A percentile compares a stretch with the other conserved stretches of the same genome.
Evolutionary conservation across 2,329 filamentous ascomycete species (phyloP).

Genomic region (Fusarium tjaetaba): DNA sequence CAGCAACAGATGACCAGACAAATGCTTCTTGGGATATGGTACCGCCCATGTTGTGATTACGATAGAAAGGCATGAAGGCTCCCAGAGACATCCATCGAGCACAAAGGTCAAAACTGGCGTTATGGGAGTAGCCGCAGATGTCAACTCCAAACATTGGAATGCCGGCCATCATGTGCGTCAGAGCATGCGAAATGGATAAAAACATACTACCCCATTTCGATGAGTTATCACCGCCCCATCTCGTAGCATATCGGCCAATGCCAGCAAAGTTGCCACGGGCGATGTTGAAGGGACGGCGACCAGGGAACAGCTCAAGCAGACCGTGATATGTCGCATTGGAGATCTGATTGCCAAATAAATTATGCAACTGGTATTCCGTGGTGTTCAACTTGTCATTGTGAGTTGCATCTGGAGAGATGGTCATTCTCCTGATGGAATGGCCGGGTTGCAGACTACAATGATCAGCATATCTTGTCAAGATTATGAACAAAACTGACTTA

Average conservation of each 20-base stretch:
- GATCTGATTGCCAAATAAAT: background rate
- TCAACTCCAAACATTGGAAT: background rate
- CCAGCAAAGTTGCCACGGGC: constrained; percentile 15
- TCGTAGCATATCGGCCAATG: constrained; percentile 8
- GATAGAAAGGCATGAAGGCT: background rate
- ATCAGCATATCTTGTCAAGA: background rate
- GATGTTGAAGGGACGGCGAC: constrained; percentile 8
- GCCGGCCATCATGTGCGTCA: background rate
- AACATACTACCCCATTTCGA: constrained; percentile 18
- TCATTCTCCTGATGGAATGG: background rate
- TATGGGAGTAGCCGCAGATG: background rate
- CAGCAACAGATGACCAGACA: background rate
- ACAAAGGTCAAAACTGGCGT: background rate
- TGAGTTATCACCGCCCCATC: constrained; percentile 12
- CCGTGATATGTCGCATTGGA: background rate
- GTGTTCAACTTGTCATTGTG: background rate
- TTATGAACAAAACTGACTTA: background rate
- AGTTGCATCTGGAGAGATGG: background rate
- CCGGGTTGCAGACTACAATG: background rate
- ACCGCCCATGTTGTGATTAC: background rate
- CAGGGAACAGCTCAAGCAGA: background rate
- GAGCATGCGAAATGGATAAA: background rate
- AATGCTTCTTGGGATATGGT: background rate
- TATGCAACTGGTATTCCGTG: background rate
- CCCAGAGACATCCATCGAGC: background rate